Conservation (phyloP, 169 alveolate genomes). For the Cryptosporidium sp. region DNA sequence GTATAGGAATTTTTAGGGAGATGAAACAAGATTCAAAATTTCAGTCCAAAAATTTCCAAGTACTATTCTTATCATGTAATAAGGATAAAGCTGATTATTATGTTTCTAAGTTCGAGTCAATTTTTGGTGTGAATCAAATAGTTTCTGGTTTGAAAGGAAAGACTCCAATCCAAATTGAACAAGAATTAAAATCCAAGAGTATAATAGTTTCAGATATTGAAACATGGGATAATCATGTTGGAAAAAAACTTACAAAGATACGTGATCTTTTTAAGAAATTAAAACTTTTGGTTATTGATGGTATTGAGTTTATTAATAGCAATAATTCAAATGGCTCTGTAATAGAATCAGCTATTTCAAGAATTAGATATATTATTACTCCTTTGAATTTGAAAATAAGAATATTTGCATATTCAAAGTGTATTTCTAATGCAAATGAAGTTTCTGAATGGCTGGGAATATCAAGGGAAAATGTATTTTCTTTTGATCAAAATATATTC, state of each 20-base stretch:
- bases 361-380: constrained; percentile 58
- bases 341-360: constrained; percentile 54
- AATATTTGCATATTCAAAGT: constrained; percentile 57
- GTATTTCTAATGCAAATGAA: constrained; percentile 65
- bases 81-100: constrained; percentile 18
- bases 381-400: constrained; percentile 51
- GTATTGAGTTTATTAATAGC: constrained; percentile 15
- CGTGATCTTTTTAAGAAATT: constrained; percentile 14
- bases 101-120: neutral
- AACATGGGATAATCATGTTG: constrained; percentile 48
- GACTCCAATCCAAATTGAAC: neutral
- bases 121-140: constrained; percentile 22
- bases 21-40: neutral
- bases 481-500: constrained; percentile 61
- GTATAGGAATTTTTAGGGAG: constrained; percentile 58
- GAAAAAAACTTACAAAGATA: constrained; percentile 26
- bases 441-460: constrained; percentile 74
- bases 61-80: constrained; percentile 37
- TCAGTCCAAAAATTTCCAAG: constrained; percentile 8
- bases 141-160: constrained; percentile 14
- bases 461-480: constrained; percentile 38
- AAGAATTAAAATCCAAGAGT: neutral
- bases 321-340: neutral
- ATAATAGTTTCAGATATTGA: constrained; percentile 46
- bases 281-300: constrained; percentile 39